Evolutionary conservation across 495 filamentous ascomycete species (phyloP), one percentile per base, ranked within the genome.

Genomic region (Staphylotrichum longicolle): DNA sequence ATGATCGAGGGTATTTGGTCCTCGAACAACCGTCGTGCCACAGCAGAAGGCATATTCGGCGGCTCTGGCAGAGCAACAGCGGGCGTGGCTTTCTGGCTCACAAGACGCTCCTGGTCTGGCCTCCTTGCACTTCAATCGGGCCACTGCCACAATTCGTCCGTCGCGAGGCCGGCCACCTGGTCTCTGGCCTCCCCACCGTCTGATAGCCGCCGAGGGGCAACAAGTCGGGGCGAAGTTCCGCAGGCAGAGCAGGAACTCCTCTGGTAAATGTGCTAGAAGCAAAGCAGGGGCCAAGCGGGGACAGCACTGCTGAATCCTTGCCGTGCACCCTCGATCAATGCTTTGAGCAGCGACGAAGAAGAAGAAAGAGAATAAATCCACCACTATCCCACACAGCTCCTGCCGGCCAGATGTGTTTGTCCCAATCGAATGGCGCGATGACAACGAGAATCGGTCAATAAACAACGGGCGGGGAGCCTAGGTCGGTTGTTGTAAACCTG

Each of bases 1-100:
- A 88, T 88, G 60, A 88, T 86, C 47, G 86, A 87, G 54, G 87
- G 85, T 72, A 88, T 84, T 65, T 87, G 85, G 73, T 87, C 85
- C 79, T 84, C 80, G 63, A 82, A 83, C 63, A 81, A 63, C 64
- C 78, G 75, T 62, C 80, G 74, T 46, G 75, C 75, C 32, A 80
- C 74, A 52, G 80, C 78, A 54, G 80, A 82, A 71, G 80, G 81
- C 81, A 84, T 84, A 45, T 75, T 82, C 71, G 51, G 62, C 48
- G 58, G 61, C 63, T 60, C 12, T 59, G 46, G 8, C 14, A 58
- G 50, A 10, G 27, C 47, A 42, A 11, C 48, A 32, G 50, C 37
- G 33, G 40, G 27, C 15, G 49, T 37, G 14, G 39, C 41, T 46
- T 60, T 39, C 6, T 33, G 49, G 42, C 41, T 53, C 12, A 33